phyloP scores from a whole-genome alignment of 164 flowering plant species.

The Euptelea pleiosperma region DNA sequence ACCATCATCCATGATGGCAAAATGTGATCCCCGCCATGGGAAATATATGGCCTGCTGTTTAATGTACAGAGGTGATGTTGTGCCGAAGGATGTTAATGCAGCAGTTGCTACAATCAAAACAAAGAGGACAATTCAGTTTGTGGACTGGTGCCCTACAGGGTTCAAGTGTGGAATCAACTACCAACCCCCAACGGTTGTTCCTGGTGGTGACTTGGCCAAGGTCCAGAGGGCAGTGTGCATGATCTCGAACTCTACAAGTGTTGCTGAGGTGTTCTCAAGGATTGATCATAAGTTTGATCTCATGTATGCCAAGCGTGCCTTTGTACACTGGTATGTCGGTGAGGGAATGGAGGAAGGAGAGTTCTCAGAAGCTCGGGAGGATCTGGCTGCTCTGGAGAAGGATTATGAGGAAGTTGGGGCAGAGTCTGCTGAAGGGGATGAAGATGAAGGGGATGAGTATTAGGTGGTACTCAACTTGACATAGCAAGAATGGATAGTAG shows the following conservation, averaged over 20 bases:
- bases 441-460: conserved; percentile 55
- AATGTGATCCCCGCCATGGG: conserved; percentile 68
- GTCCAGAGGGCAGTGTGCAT: conserved; percentile 68
- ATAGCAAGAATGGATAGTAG: neutral
- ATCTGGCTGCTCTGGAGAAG: conserved; percentile 61
- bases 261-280: conserved; percentile 63
- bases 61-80: conserved; percentile 75
- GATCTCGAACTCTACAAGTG: conserved; percentile 61
- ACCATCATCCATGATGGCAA: conserved; percentile 65
- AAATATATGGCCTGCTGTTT: conserved; percentile 73
- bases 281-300: conserved; percentile 65
- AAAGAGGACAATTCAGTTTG: conserved; percentile 66
- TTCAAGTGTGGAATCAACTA: conserved; percentile 64
- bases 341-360: conserved; percentile 83
- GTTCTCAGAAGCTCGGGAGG: conserved; percentile 69
- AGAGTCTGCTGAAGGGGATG: conserved; percentile 59
- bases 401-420: conserved; percentile 68
- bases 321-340: conserved; percentile 79
- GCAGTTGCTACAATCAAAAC: conserved; percentile 68
- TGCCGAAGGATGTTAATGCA: conserved; percentile 68
- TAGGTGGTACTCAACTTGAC: too few species aligned
- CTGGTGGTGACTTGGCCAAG: conserved; percentile 66
- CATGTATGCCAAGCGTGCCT: conserved; percentile 67
- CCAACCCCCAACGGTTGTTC: conserved; percentile 63
- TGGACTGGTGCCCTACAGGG: conserved; percentile 67